Evolutionary conservation across 345 rosid species (phyloP).

Genomic region (Populus davidiana): DNA sequence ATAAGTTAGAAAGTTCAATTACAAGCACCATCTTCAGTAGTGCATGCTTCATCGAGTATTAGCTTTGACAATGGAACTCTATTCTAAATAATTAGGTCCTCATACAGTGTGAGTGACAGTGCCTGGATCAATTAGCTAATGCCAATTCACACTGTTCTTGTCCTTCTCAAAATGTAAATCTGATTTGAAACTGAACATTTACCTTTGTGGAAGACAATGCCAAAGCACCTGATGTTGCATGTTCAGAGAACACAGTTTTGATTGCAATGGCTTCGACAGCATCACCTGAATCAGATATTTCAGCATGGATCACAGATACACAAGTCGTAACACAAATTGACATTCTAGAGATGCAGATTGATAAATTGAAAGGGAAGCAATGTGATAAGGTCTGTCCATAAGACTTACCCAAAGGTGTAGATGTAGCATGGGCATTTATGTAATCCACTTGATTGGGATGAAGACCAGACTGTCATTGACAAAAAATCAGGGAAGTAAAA

Average conservation of each 20-base stretch:
- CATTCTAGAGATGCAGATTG: constrained; percentile 1
- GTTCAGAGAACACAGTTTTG: constrained; percentile 62
- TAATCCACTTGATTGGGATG: constrained; percentile 76
- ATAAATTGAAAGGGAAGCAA: constrained; percentile 14
- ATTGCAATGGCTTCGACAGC: constrained; percentile 82
- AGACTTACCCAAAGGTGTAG: constrained; percentile 77
- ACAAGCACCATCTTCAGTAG: background rate
- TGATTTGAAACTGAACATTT: constrained; percentile 6
- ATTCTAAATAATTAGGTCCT: background rate
- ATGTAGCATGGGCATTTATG: constrained; percentile 93
- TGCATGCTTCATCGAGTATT: background rate
- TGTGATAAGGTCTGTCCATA: constrained; percentile 7
- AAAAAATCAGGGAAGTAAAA: constrained; percentile 18
- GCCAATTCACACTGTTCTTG: too few species aligned
- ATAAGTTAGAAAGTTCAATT: background rate
- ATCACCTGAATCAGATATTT: constrained; percentile 55
- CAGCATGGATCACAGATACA: constrained; percentile 2
- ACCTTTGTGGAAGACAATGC: constrained; percentile 97
- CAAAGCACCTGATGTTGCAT: constrained; percentile 73
- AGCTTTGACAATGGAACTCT: background rate
- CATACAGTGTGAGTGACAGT: too few species aligned
- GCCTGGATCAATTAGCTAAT: too few species aligned
- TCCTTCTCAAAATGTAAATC: background rate
- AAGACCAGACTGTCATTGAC: constrained; percentile 65
- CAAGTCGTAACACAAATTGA: constrained; percentile 2